Conservation (phyloP, 2,329 filamentous ascomycete species). For the Ceratocystis alfenasii region DNA sequence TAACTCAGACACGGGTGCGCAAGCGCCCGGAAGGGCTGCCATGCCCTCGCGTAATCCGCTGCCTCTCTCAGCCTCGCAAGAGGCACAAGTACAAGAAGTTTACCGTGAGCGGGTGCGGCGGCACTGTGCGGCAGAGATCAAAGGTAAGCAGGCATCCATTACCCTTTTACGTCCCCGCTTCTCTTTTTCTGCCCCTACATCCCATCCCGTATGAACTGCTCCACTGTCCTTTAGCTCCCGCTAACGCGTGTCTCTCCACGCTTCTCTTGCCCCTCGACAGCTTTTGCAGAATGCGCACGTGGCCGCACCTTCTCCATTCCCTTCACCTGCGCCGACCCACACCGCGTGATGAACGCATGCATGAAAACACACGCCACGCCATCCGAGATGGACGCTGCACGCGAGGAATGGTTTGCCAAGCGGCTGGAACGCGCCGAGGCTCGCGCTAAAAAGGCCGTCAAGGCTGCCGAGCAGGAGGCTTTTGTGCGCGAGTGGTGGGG, state of each 20-base stretch:
- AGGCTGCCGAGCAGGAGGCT: slow-evolving; percentile 48
- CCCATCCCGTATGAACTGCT: neutral
- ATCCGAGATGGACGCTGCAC: slow-evolving; percentile 71
- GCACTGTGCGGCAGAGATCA: slow-evolving; percentile 66
- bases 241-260: neutral
- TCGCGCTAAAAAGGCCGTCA: slow-evolving; percentile 49
- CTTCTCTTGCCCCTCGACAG: slow-evolving; percentile 35
- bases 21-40: slow-evolving; percentile 26
- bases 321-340: slow-evolving; percentile 69
- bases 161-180: neutral
- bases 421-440: slow-evolving; percentile 58
- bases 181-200: neutral
- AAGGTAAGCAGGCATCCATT: slow-evolving; percentile 39
- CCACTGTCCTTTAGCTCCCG: neutral
- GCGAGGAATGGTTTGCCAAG: slow-evolving; percentile 84
- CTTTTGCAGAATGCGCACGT: slow-evolving; percentile 81
- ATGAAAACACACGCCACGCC: slow-evolving; percentile 81
- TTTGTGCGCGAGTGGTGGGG: slow-evolving; percentile 59
- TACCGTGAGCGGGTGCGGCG: slow-evolving; percentile 69
- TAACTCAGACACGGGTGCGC: neutral
- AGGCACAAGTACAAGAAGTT: slow-evolving; percentile 67
- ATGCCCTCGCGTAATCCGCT: slow-evolving; percentile 64
- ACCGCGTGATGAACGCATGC: slow-evolving; percentile 82
- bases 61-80: slow-evolving; percentile 69
- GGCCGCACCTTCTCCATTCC: slow-evolving; percentile 78